Evolutionary conservation across 2,329 filamentous ascomycete species (phyloP), one percentile per base, ranked within the genome.

Genomic region (Teratosphaeria nubilosa): DNA sequence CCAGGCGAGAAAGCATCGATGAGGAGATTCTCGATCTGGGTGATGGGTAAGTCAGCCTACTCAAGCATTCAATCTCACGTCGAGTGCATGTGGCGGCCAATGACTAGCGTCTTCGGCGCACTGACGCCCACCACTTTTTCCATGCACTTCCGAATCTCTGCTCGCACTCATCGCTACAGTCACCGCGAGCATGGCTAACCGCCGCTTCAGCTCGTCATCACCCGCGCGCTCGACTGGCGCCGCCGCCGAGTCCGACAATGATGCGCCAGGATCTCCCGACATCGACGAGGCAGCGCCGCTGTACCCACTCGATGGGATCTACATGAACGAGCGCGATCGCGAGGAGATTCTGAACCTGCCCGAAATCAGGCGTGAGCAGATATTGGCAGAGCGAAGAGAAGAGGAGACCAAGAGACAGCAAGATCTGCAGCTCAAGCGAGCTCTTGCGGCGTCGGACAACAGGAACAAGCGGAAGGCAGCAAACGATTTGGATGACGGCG

Each of bases 301-400:
- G 58, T 94, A 95, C 70, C 91, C 92, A 0, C 82, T 96, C 62
- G 94, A 99, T 64, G 91, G 92, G 66, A 86, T 94, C 68, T 88
- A 84, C 71, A 79, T 82, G 60, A 81, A 84, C 67, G 77, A 76
- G 59, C 77, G 78, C 63, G 78, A 79, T 63, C 78, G 75, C 65
- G 69, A 72, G 10, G 65, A 87, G 55, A 94, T 99, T 62, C 86
- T 94, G 81, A 82, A 80, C 58, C 85, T 96, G 82, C 86, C 91
- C 31, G 91, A 97, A 76, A 86, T 97, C 55, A 86, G 95, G 70
- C 87, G 92, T 62, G 94, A 99, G 73, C 85, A 90, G 70, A 86
- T 96, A 51, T 82, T 99, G 6, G 92, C 91, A 22, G 89, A 95
- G 65, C 90, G 94, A 64, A 86, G 87, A 37, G 85, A 90, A 66